Base-by-base conservation (phyloP, 305 asterid species). In the Striga hermonthica region DNA sequence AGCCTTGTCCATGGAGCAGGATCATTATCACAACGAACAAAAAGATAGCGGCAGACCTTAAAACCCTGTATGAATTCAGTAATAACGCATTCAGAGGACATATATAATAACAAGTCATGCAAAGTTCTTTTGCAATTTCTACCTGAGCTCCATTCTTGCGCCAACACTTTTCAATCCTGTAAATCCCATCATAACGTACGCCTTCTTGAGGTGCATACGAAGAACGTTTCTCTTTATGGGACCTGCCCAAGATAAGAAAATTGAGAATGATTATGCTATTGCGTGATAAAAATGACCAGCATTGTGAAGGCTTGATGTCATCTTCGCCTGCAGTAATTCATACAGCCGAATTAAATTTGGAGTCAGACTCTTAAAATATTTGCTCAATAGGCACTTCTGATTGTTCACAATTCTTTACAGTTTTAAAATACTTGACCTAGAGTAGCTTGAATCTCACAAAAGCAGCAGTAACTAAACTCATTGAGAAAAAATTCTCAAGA, bases 1-100 rank as follows among this genome's bases (percentile, higher is more conserved):
- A 62, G 84, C 97, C 86, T 84, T 44, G 95, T 85, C 98, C 98
- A 91, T 35, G 98, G 95, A 0, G 98, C 95, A 61, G 98, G 98
- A 2, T 91, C 96, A 75, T 91, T 88, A 79, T 91, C 98, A 80
- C 98, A 91, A n/a, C 96, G 93, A 67, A 91, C 85, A 62, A 91
- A 91, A 9, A 91, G 86, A 71, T 88, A 91, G 16, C 98, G 83
- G 62, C 98, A 91, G 57, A 88, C 88, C 75, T 81, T 69, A 70
- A 76, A 79, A 16, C 98, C 98, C 98, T 91, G 64, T 49, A 60
- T 22, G 31, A 22, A 22, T 22, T 22, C 31, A 22, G 68, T 4
- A 49, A 48, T 6, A 50, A 14, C 7, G 9, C 9, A 50, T 45
- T 67, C 52, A 70, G 56, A 65, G 13, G 64, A 39, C 36, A 54